Percentiles rank a stretch among this genome's conserved stretches.
phyloP scores from a whole-genome alignment of 1,139 yeast species.

The Sugiyamaella neomexicana region DNA sequence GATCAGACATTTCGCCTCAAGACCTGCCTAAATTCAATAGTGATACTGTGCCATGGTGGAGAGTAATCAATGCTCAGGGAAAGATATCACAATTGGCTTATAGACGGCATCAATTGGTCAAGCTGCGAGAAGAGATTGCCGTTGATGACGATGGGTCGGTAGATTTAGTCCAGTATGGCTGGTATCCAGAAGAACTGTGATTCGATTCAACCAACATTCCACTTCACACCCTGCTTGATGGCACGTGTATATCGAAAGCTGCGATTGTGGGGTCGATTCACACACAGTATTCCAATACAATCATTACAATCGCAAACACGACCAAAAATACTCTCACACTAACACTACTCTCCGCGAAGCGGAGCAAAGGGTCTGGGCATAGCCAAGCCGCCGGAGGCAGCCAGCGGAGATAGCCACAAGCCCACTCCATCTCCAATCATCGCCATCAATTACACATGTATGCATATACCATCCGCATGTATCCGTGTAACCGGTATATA shows the following conservation, averaged over 20 bases:
- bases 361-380: not conserved
- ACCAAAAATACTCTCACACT: too few relatives aligned
- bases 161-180: constrained; percentile 53
- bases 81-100: constrained; percentile 47
- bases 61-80: constrained; percentile 66
- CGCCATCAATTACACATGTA: not conserved
- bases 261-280: too few relatives aligned
- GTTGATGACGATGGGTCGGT: constrained; percentile 46
- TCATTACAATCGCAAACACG: too few relatives aligned
- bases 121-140: constrained; percentile 53
- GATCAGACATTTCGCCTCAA: constrained; percentile 22
- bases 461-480: too few relatives aligned
- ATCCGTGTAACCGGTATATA: not conserved
- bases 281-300: too few relatives aligned
- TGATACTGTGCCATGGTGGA: constrained; percentile 73
- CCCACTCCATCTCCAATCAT: too few relatives aligned
- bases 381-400: not conserved
- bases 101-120: constrained; percentile 53
- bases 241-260: too few relatives aligned
- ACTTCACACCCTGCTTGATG: too few relatives aligned
- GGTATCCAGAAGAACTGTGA: constrained; percentile 59
- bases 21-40: constrained; percentile 36
- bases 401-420: too few relatives aligned
- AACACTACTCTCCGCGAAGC: too few relatives aligned
- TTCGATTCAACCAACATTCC: too few relatives aligned